phyloP scores from a whole-genome alignment of 2,329 filamentous ascomycete species.

The Rosellinia necatrix region DNA sequence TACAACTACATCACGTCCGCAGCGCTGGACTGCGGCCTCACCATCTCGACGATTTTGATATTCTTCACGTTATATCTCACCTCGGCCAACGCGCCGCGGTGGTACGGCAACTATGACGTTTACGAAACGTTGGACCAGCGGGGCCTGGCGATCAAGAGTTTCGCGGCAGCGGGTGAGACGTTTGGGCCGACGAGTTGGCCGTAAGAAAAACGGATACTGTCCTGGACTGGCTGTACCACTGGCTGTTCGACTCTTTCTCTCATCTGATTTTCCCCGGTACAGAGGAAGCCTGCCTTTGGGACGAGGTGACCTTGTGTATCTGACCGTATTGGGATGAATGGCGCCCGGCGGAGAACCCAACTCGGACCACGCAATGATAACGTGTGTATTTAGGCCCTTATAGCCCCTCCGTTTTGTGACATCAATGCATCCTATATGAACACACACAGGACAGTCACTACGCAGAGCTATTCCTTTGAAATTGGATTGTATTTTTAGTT shows the following conservation, averaged over 20 bases:
- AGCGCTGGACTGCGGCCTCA: conserved; percentile 70
- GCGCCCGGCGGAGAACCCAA: no score
- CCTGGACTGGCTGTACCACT: not conserved
- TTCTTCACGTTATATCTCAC: conserved; percentile 71
- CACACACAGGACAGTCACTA: no score
- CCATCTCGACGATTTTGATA: conserved; percentile 69
- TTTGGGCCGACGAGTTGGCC: conserved; percentile 59
- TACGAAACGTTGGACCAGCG: conserved; percentile 53
- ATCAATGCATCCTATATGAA: no score
- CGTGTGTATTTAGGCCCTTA: no score
- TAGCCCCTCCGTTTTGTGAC: no score
- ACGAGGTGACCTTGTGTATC: no score
- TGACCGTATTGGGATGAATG: no score
- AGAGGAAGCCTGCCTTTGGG: no score
- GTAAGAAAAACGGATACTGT: conserved; percentile 31
- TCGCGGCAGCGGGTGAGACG: conserved; percentile 49
- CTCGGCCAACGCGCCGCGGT: conserved; percentile 57
- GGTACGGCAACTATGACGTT: conserved; percentile 64
- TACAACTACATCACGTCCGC: conserved; percentile 79
- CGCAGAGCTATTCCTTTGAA: no score
- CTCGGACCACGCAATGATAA: no score
- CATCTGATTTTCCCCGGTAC: no score
- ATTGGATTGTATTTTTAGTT: no score
- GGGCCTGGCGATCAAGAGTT: conserved; percentile 49
- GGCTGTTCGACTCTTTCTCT: not conserved